Conservation (phyloP, 2,329 filamentous ascomycete genomes). For the Botrytis fragariae region DNA sequence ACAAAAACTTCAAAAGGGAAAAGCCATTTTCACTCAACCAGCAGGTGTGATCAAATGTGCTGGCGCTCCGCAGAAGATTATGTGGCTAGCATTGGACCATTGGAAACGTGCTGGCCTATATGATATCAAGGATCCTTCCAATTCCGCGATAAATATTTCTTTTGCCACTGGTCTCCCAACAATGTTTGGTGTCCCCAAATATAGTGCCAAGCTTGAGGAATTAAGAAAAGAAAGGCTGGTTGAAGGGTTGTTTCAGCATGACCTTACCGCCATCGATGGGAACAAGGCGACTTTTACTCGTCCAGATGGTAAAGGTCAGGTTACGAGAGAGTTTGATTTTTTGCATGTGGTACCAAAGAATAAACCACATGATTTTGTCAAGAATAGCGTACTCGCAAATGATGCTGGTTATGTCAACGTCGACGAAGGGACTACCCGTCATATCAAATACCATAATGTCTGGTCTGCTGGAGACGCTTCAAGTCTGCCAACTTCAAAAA, state of each 20-base stretch:
- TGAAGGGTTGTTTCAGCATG: constrained; percentile 58
- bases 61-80: constrained; percentile 59
- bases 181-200: constrained; percentile 63
- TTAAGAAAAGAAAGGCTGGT: constrained; percentile 54
- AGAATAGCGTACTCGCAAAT: constrained; percentile 53
- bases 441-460: constrained; percentile 54
- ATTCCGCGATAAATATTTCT: constrained; percentile 49
- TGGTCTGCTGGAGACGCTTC: constrained; percentile 60
- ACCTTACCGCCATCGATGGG: constrained; percentile 52
- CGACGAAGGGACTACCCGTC: constrained; percentile 50
- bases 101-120: constrained; percentile 56
- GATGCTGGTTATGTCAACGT: constrained; percentile 58
- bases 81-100: constrained; percentile 60
- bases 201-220: constrained; percentile 52
- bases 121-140: constrained; percentile 40
- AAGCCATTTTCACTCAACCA: constrained; percentile 59
- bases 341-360: constrained; percentile 59
- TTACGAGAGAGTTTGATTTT: constrained; percentile 52
- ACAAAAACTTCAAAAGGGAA: constrained; percentile 48
- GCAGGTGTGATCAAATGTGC: constrained; percentile 59
- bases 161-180: constrained; percentile 55
- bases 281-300: constrained; percentile 51
- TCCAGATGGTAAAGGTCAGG: constrained; percentile 42
- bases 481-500: constrained; percentile 58
- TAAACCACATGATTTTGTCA: constrained; percentile 54